These are phyloP conservation scores for Pouteria glomerata DNA, from an alignment of 148 eudicot genomes.

Conservation along the genomic window DNA sequence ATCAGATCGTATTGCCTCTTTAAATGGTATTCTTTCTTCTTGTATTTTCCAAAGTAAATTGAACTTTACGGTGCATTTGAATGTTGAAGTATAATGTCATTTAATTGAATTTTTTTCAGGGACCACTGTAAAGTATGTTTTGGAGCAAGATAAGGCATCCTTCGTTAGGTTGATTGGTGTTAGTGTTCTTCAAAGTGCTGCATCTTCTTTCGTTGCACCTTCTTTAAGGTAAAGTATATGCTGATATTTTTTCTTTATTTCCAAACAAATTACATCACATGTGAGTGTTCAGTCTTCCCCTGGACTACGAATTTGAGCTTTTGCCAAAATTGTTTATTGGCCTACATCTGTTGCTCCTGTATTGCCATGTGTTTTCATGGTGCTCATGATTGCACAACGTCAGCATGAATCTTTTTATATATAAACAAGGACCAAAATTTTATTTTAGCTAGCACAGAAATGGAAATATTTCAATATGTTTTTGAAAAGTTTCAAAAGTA, in stretches of 20 bases:
- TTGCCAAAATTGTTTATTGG: not conserved
- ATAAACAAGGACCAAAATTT: too few relatives aligned
- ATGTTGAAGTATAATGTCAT: not conserved
- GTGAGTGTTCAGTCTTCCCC: not conserved
- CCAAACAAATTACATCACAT: not conserved
- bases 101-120: slow-evolving; percentile 40
- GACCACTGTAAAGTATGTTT: slow-evolving; percentile 88
- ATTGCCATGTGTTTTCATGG: not conserved
- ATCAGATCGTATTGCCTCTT: slow-evolving; percentile 94
- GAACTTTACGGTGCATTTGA: not conserved
- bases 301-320: not conserved
- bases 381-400: too few relatives aligned
- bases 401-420: too few relatives aligned
- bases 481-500: too few relatives aligned
- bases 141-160: slow-evolving; percentile 89
- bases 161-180: slow-evolving; percentile 79
- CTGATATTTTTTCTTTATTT: not conserved
- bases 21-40: slow-evolving; percentile 59
- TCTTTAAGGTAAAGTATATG: slow-evolving; percentile 61
- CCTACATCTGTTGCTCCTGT: not conserved
- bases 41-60: not conserved
- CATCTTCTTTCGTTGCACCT: slow-evolving; percentile 96
- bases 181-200: slow-evolving; percentile 91
- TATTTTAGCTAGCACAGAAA: too few relatives aligned
- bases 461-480: too few relatives aligned